Base-by-base conservation (phyloP, 2,329 filamentous ascomycete species). In the Cadophora luteo-olivacea region DNA sequence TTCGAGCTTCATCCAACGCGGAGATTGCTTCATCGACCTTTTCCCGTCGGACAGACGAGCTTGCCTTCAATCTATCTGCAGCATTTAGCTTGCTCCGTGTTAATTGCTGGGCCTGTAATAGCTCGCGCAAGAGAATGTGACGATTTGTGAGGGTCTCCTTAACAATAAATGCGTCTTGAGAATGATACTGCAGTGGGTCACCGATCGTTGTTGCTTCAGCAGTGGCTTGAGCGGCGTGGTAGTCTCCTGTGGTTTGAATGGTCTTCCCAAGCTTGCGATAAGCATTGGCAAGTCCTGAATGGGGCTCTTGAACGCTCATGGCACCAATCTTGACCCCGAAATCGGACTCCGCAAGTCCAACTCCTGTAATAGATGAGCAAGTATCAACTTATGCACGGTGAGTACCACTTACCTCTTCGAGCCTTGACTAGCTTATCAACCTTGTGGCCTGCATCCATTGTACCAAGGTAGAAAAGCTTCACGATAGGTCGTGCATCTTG, bases 1-100 rank as follows among this genome's bases (percentile, higher is more conserved):
- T 90, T 66, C 91, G 87, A 4, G 96, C 96, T 77, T 98, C 96
- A 71, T 97, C 94, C 4, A 98, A 86, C 4, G 93, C 88, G 22
- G 89, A 86, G 76, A 99, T 97, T n/a, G 96, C 96, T 81, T 99
- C 96, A 78, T 99, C 96, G 33, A 98, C 96, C 82, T 98, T 99
- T 78, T 99, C 96, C 45, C 92, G 87, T 70, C 93, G 91, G 45
- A 99, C 94, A 68, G 90, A 96, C 19, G 92, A 92, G 79, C 90
- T 93, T 22, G 91, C 89, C 78, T 97, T 97, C 69, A 99, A 86
- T 55, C 96, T 89, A 79, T 98, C 94, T 0, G 94, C 94, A 0
- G 94, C 93, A 71, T 90, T 89, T 49, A 96, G 87, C 79, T 94
- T 96, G 80, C 89, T 92, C 71, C 92, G 89, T 1, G 94, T 94